Conservation (phyloP, 2,329 filamentous ascomycete species). For the Dactylellina leptospora region DNA sequence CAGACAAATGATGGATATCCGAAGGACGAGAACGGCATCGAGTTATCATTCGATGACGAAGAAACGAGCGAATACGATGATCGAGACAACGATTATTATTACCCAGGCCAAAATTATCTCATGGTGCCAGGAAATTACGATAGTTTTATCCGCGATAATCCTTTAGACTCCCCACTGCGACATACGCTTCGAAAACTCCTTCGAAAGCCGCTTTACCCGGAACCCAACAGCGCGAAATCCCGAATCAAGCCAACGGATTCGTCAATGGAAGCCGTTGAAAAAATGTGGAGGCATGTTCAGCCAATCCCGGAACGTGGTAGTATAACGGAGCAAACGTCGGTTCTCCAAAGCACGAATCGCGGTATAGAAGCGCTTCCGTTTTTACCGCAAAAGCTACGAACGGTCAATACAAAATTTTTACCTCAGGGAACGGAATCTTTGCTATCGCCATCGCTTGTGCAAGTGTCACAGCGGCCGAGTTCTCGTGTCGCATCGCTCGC, state of each 20-base stretch:
- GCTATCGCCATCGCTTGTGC: neutral
- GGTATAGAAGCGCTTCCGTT: neutral
- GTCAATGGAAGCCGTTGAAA: neutral
- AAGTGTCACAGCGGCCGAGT: neutral
- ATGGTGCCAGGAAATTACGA: conserved; percentile 4
- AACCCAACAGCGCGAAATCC: neutral
- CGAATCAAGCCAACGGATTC: conserved; percentile 8
- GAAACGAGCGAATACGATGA: neutral
- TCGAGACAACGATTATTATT: neutral
- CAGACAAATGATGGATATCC: neutral
- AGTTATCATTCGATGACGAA: conserved; percentile 7
- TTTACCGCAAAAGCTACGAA: neutral
- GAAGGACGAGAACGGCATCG: neutral
- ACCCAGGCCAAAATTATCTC: neutral
- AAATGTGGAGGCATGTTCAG: conserved; percentile 26
- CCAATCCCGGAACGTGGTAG: conserved; percentile 13
- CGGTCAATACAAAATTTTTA: neutral
- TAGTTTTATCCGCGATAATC: conserved; percentile 2
- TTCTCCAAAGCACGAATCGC: conserved; percentile 13
- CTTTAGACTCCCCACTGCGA: neutral
- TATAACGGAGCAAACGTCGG: conserved; percentile 3
- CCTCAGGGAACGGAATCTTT: conserved; percentile 6
- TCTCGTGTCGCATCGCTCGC: conserved; percentile 1
- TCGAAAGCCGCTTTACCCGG: conserved; percentile 16
- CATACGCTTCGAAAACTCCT: conserved; percentile 4